These are phyloP conservation scores for Hypoxylon sp. DNA, from an alignment of 2,329 filamentous ascomycete genomes.

Conservation along the genomic window DNA sequence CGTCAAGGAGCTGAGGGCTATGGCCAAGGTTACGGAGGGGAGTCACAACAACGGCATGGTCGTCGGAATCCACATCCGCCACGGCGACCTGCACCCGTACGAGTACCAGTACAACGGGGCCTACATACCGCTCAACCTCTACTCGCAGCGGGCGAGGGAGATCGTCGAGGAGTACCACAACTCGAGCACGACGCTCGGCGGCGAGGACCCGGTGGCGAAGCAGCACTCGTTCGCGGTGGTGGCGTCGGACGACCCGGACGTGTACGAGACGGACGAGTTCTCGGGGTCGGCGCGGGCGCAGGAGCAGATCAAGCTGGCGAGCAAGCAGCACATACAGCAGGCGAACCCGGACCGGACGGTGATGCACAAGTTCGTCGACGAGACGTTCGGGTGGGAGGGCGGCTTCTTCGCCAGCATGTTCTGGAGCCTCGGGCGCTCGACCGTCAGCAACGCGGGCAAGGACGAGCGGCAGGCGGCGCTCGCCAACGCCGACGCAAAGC, in stretches of 20 bases:
- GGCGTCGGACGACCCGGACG: constrained; percentile 82
- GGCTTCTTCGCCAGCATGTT: constrained; percentile 86
- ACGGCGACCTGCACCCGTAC: constrained; percentile 78
- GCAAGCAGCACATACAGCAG: constrained; percentile 60
- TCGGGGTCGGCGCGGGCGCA: constrained; percentile 68
- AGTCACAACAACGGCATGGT: constrained; percentile 59
- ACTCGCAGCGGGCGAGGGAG: constrained; percentile 65
- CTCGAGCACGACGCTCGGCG: constrained; percentile 47
- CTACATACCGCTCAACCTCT: constrained; percentile 78
- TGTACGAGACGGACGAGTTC: constrained; percentile 73
- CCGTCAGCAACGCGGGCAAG: constrained; percentile 44
- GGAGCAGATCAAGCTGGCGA: constrained; percentile 77
- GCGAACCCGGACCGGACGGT: constrained; percentile 54
- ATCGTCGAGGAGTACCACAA: constrained; percentile 61
- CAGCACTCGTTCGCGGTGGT: constrained; percentile 64
- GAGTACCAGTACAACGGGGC: constrained; percentile 79
- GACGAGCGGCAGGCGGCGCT: constrained; percentile 45
- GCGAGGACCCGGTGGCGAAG: constrained; percentile 48
- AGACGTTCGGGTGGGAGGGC: constrained; percentile 85
- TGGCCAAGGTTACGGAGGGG: constrained; percentile 53
- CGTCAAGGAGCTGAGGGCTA: constrained; percentile 61
- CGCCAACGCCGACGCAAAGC: too few relatives aligned
- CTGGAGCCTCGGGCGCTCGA: constrained; percentile 73
- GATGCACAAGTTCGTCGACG: constrained; percentile 74
- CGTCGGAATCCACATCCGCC: constrained; percentile 80